phyloP scores from a whole-genome alignment of 2,329 filamentous ascomycete genomes.

The Chaetomium globosum region DNA sequence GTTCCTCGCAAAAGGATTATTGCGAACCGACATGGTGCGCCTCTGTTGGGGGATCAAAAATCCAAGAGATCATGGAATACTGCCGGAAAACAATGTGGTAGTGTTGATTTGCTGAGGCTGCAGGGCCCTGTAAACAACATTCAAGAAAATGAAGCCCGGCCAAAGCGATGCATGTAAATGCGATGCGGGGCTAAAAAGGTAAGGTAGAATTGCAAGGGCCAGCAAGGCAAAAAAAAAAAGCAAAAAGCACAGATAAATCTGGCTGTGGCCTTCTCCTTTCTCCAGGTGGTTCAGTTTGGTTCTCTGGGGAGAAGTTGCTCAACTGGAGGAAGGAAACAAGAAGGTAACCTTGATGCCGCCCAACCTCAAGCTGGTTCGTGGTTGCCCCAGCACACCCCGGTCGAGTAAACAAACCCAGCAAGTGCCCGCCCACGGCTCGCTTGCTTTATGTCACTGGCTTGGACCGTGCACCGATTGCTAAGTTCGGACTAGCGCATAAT shows the following conservation, averaged over 20 bases:
- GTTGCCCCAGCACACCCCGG: conserved; percentile 33
- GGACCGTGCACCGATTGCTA: conserved; percentile 25
- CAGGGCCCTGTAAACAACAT: conserved; percentile 34
- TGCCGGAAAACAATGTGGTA: conserved; percentile 23
- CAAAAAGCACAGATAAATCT: conserved; percentile 4
- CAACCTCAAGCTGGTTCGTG: conserved; percentile 13
- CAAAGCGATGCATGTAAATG: conserved; percentile 9
- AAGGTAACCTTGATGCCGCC: conserved; percentile 9
- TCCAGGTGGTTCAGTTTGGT: not conserved
- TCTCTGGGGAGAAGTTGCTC: conserved; percentile 9
- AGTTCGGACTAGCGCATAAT: conserved; percentile 11
- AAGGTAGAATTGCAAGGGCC: conserved; percentile 3
- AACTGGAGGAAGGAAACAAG: not conserved
- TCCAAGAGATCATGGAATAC: conserved; percentile 31
- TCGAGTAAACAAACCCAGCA: conserved; percentile 37
- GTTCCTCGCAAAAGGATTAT: conserved; percentile 76
- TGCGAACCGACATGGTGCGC: conserved; percentile 68
- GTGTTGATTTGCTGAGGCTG: conserved; percentile 17
- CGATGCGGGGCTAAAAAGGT: conserved; percentile 10
- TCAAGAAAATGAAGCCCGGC: conserved; percentile 16
- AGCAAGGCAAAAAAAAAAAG: conserved; percentile 16
- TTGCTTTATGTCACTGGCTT: conserved; percentile 28
- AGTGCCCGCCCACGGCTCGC: not conserved
- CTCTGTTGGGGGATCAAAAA: conserved; percentile 15
- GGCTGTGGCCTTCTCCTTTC: conserved; percentile 1